A percentile compares a stretch with the other conserved stretches of the same genome.
phyloP scores from a whole-genome alignment of 257 asterid species.

The Echium plantagineum region DNA sequence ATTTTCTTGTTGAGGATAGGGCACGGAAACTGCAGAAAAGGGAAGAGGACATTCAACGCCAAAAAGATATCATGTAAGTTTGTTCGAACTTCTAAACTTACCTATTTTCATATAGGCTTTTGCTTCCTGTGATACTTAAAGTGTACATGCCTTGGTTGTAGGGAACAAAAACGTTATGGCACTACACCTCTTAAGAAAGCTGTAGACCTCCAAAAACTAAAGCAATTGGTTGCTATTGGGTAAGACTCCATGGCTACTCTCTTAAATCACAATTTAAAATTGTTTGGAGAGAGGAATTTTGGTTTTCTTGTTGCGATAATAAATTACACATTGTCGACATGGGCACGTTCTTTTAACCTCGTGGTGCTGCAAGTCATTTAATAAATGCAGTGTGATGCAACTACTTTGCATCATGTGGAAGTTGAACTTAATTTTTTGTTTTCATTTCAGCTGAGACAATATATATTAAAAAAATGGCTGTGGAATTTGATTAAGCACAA shows the following conservation, averaged over 20 bases:
- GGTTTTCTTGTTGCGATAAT: too few species aligned
- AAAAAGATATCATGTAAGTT: slow-evolving; percentile 50
- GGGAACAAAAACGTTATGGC: slow-evolving; percentile 87
- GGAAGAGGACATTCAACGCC: slow-evolving; percentile 46
- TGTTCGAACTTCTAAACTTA: slow-evolving; percentile 1
- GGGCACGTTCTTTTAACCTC: too few species aligned
- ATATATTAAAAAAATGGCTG: too few species aligned
- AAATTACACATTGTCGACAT: too few species aligned
- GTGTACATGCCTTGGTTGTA: slow-evolving; percentile 19
- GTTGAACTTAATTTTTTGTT: too few species aligned
- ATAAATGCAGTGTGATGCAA: too few species aligned
- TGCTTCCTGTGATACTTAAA: slow-evolving; percentile 6
- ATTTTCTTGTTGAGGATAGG: slow-evolving; percentile 72
- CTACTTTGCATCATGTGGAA: too few species aligned
- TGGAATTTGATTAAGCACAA: too few species aligned
- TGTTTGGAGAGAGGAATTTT: too few species aligned
- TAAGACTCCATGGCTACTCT: slow-evolving; percentile 14
- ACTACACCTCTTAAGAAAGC: slow-evolving; percentile 68
- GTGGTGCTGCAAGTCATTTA: too few species aligned
- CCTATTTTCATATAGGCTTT: slow-evolving; percentile 5
- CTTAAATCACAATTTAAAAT: too few species aligned
- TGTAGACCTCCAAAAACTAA: slow-evolving; percentile 63
- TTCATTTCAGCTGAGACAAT: too few species aligned
- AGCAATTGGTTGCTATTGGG: slow-evolving; percentile 71
- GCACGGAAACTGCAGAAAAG: slow-evolving; percentile 36